phyloP scores from a whole-genome alignment of 2,329 filamentous ascomycete genomes.

The Neurospora sp. region DNA sequence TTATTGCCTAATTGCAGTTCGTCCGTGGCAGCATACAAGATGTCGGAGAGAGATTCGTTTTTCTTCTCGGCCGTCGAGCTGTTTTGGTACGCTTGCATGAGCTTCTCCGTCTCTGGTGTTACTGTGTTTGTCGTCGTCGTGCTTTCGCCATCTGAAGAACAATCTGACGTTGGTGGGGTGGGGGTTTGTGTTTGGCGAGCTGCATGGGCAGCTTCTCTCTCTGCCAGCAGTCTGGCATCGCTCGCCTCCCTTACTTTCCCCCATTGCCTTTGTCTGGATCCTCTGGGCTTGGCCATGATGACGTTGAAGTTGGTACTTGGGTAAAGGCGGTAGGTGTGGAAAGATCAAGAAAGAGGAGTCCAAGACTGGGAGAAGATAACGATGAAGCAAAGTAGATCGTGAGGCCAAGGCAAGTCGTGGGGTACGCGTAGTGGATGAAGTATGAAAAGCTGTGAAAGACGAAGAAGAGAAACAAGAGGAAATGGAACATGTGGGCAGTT shows the following conservation, averaged over 20 bases:
- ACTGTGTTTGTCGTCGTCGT: background rate
- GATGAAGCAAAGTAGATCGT: background rate
- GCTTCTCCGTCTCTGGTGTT: too few species aligned
- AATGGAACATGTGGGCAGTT: background rate
- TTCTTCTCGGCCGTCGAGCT: background rate
- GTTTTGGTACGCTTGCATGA: background rate
- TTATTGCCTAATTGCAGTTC: accelerated
- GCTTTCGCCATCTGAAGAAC: background rate
- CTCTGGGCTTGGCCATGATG: background rate
- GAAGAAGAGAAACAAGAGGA: background rate
- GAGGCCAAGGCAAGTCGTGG: background rate
- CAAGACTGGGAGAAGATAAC: background rate
- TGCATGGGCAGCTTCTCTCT: background rate
- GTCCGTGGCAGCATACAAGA: background rate
- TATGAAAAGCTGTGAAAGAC: background rate
- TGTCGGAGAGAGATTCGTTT: background rate
- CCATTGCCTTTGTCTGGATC: background rate
- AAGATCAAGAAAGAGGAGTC: background rate
- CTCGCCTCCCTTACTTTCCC: accelerated
- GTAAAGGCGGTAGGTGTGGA: background rate
- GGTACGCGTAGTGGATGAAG: background rate
- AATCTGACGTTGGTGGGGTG: background rate
- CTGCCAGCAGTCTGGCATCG: background rate
- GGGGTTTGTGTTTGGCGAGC: background rate
- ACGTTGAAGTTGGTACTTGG: background rate